phyloP scores from a whole-genome alignment of 345 rosid genomes.

The Lepidium aucheri region DNA sequence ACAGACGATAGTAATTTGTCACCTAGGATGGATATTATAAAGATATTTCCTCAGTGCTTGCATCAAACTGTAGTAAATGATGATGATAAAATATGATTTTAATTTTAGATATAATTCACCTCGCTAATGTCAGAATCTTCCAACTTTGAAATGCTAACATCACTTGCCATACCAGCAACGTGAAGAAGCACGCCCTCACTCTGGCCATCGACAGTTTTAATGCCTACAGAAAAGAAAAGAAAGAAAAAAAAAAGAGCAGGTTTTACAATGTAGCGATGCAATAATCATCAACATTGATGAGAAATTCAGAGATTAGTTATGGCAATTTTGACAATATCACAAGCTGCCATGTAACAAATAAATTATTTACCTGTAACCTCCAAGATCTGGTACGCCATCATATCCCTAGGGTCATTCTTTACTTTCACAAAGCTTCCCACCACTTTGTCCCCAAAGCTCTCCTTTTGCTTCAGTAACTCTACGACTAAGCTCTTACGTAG shows the following conservation, averaged over 20 bases:
- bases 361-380: constrained; percentile 24
- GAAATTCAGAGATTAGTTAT: background rate
- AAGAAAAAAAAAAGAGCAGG: background rate
- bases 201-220: constrained; percentile 1
- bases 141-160: constrained; percentile 19
- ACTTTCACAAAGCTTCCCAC: constrained; percentile 56
- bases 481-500: constrained; percentile 41
- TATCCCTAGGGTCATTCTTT: constrained; percentile 30
- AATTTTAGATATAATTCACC: constrained; percentile 7
- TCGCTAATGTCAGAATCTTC: constrained; percentile 26
- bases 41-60: background rate
- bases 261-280: background rate
- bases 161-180: constrained; percentile 12
- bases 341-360: background rate
- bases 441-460: constrained; percentile 32
- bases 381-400: constrained; percentile 19
- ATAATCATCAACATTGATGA: background rate
- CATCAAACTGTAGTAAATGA: background rate
- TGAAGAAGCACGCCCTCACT: background rate
- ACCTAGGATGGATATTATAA: background rate
- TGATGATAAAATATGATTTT: background rate
- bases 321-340: background rate
- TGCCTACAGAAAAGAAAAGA: background rate
- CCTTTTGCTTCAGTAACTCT: constrained; percentile 30
- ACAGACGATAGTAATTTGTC: background rate